phyloP scores from a whole-genome alignment of 1,284 basidiomycete species.

The Melampsora occidentalis region DNA sequence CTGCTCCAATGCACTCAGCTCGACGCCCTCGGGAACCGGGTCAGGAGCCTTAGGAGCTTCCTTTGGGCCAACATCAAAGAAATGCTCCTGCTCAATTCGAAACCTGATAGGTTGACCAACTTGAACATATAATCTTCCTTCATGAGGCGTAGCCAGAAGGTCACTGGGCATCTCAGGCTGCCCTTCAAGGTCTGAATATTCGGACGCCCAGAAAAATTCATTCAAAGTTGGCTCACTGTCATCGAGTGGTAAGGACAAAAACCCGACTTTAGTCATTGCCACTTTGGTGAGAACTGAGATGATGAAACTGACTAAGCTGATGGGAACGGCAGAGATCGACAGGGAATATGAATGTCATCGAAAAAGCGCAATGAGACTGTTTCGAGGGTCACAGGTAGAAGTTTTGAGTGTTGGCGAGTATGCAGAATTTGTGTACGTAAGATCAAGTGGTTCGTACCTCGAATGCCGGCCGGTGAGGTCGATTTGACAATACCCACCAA shows the following conservation, averaged over 20 bases:
- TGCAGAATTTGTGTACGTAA: background rate
- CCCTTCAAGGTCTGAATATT: slow-evolving; percentile 35
- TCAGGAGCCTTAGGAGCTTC: slow-evolving; percentile 37
- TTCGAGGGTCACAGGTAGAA: background rate
- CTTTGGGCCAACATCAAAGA: slow-evolving; percentile 35
- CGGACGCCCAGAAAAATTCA: slow-evolving; percentile 42
- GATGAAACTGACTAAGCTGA: slow-evolving; percentile 29
- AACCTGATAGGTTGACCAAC: slow-evolving; percentile 36
- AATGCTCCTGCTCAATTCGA: slow-evolving; percentile 38
- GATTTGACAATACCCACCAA: slow-evolving; percentile 41
- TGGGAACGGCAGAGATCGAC: slow-evolving; percentile 17
- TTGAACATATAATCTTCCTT: slow-evolving; percentile 36
- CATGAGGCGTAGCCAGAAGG: slow-evolving; percentile 13
- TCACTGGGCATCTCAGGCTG: slow-evolving; percentile 22
- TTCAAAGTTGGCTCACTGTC: slow-evolving; percentile 35
- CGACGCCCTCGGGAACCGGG: slow-evolving; percentile 6
- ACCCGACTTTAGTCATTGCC: background rate
- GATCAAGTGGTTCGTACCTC: slow-evolving; percentile 10
- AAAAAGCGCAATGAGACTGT: slow-evolving; percentile 42
- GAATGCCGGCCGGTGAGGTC: slow-evolving; percentile 26
- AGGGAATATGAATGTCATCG: slow-evolving; percentile 40
- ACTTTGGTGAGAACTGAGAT: background rate
- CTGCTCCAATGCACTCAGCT: slow-evolving; percentile 8
- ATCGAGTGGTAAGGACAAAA: background rate
- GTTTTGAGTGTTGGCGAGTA: background rate